Evolutionary conservation across 164 flowering plant genomes (phyloP).

Genomic region (Kingdonia uniflora): DNA sequence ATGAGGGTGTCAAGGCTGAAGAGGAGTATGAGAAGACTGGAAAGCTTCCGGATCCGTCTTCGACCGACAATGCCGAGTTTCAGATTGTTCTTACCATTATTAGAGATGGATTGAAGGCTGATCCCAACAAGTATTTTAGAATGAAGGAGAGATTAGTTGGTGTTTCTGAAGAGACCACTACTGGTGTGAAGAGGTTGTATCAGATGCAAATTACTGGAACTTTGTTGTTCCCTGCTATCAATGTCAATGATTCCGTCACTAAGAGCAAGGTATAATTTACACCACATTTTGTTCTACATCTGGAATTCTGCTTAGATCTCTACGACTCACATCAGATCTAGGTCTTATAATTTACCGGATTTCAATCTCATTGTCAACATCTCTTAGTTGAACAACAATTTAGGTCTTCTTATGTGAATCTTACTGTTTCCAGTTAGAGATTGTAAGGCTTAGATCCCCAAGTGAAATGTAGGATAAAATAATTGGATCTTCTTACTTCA

Average conservation of each 20-base stretch:
- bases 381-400: no score
- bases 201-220: constrained; percentile 1
- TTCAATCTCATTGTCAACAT: no score
- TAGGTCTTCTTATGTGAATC: no score
- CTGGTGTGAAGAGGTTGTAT: constrained; percentile 6
- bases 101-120: constrained; percentile 5
- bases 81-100: constrained; percentile 1
- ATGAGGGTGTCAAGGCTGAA: constrained; percentile 5
- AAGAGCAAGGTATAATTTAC: constrained; percentile 4
- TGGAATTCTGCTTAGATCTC: no score
- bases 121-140: constrained; percentile 2
- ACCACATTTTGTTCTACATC: no score
- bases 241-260: constrained; percentile 6
- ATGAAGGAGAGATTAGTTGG: constrained; percentile 7
- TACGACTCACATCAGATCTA: no score
- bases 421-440: no score
- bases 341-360: no score
- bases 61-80: constrained; percentile 4
- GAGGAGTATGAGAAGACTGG: constrained; percentile 5
- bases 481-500: no score
- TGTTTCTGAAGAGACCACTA: constrained; percentile 7
- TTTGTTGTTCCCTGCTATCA: constrained; percentile 6
- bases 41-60: not conserved
- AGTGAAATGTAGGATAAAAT: no score
- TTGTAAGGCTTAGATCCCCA: no score